Evolutionary conservation across 2,329 filamentous ascomycete genomes (phyloP).

Genomic region (Mycosphaerella sp.): DNA sequence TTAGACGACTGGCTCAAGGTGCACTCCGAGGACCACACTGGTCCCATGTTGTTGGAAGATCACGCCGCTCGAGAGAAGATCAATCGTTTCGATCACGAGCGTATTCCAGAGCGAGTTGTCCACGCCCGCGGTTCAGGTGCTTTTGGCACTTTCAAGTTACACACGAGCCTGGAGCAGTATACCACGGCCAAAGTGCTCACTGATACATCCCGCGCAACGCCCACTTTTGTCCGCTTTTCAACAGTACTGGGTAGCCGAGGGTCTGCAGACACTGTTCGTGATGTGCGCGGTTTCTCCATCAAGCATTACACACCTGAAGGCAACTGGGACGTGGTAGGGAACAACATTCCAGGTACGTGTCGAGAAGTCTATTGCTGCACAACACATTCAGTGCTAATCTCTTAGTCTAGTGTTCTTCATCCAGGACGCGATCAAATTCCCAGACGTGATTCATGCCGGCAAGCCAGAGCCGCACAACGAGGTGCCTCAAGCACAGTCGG

Average conservation of each 20-base stretch:
- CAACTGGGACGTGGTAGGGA: constrained; percentile 62
- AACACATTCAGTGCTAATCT: not conserved
- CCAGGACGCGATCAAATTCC: constrained; percentile 65
- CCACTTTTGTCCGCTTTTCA: constrained; percentile 67
- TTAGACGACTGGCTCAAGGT: constrained; percentile 68
- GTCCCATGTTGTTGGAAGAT: constrained; percentile 66
- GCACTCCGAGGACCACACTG: constrained; percentile 55
- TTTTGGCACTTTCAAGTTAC: constrained; percentile 60
- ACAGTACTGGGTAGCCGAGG: constrained; percentile 71
- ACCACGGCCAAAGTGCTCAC: constrained; percentile 59
- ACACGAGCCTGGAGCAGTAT: constrained; percentile 57
- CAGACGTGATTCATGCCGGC: constrained; percentile 55
- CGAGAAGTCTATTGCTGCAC: too few species aligned
- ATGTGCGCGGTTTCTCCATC: constrained; percentile 72
- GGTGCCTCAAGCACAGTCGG: constrained; percentile 63
- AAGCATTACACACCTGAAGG: constrained; percentile 74
- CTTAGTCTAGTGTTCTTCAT: constrained; percentile 62
- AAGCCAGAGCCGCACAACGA: constrained; percentile 67
- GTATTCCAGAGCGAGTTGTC: constrained; percentile 62
- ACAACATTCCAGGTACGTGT: constrained; percentile 49
- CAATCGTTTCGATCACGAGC: constrained; percentile 68
- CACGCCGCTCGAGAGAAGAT: constrained; percentile 68
- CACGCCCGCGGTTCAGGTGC: constrained; percentile 60
- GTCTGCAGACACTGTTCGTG: constrained; percentile 74
- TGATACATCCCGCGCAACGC: constrained; percentile 61